A percentile compares a stretch with the other conserved stretches of the same genome.
These are phyloP conservation scores for Decorospora gaudefroyi DNA, from an alignment of 2,329 filamentous ascomycete genomes.

Conservation along the genomic window DNA sequence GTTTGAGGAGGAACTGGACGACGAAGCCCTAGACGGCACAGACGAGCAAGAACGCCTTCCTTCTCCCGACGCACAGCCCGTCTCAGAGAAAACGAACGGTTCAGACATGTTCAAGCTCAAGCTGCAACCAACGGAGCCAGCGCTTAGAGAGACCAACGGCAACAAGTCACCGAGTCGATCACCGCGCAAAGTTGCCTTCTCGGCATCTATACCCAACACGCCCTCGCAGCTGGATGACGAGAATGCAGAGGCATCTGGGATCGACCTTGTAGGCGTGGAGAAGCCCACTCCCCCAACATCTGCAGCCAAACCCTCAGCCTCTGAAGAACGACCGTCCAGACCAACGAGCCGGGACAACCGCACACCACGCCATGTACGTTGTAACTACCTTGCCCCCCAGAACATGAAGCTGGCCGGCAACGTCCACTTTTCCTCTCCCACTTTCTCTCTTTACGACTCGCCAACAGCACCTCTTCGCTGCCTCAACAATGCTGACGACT, in stretches of 20 bases:
- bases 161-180: constrained; percentile 46
- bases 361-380: constrained; percentile 47
- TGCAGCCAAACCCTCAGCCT: constrained; percentile 18
- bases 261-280: constrained; percentile 31
- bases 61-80: constrained; percentile 29
- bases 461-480: constrained; percentile 12
- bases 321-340: constrained; percentile 29
- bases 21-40: constrained; percentile 12
- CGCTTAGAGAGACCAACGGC: constrained; percentile 43
- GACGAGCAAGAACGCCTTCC: constrained; percentile 21
- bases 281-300: constrained; percentile 25
- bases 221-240: constrained; percentile 40
- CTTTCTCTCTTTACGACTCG: constrained; percentile 11
- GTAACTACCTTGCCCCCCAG: constrained; percentile 31
- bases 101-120: constrained; percentile 44
- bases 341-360: constrained; percentile 32
- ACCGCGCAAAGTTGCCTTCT: constrained; percentile 49
- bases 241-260: constrained; percentile 39
- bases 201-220: constrained; percentile 43
- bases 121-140: constrained; percentile 36
- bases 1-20: constrained; percentile 38
- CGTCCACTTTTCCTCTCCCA: constrained; percentile 34
- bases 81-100: constrained; percentile 24
- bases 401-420: constrained; percentile 34
- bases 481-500: constrained; percentile 31